phyloP scores from a whole-genome alignment of 176 grass and related monocot genomes.

The Metroxylon sagu region DNA sequence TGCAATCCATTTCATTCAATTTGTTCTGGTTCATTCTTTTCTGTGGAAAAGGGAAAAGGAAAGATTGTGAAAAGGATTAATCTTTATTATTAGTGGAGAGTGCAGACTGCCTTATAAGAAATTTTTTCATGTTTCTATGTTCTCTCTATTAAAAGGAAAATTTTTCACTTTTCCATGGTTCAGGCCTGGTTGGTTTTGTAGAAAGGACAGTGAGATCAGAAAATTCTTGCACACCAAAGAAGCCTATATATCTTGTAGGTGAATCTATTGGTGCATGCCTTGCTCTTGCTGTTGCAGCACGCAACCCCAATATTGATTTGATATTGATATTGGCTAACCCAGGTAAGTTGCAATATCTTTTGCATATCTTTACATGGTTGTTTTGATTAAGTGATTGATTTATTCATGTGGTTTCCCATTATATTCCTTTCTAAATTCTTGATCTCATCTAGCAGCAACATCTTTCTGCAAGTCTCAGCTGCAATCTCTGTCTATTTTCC shows the following conservation, averaged over 20 bases:
- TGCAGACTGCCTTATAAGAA: not conserved
- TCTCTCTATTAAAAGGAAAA: no score
- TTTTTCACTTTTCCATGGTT: not conserved
- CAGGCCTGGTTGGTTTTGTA: constrained; percentile 62
- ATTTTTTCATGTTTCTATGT: no score
- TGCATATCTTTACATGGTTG: not conserved
- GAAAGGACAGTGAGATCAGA: constrained; percentile 65
- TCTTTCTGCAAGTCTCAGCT: constrained; percentile 52
- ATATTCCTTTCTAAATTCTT: not conserved
- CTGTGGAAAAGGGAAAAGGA: no score
- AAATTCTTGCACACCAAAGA: constrained; percentile 21
- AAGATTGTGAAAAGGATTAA: no score
- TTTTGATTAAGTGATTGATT: no score
- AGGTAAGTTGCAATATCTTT: constrained; percentile 35
- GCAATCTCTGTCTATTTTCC: constrained; percentile 26
- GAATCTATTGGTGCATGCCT: constrained; percentile 77
- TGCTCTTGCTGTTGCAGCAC: constrained; percentile 66
- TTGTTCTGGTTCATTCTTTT: no score
- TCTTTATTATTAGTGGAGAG: no score
- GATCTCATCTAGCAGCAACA: constrained; percentile 34
- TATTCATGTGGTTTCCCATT: no score
- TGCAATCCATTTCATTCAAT: no score
- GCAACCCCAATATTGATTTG: constrained; percentile 57
- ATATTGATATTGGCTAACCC: constrained; percentile 74
- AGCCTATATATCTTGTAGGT: constrained; percentile 69